These are phyloP conservation scores for Agaricus subrufescens DNA, from an alignment of 768 basidiomycete genomes.

Conservation along the genomic window DNA sequence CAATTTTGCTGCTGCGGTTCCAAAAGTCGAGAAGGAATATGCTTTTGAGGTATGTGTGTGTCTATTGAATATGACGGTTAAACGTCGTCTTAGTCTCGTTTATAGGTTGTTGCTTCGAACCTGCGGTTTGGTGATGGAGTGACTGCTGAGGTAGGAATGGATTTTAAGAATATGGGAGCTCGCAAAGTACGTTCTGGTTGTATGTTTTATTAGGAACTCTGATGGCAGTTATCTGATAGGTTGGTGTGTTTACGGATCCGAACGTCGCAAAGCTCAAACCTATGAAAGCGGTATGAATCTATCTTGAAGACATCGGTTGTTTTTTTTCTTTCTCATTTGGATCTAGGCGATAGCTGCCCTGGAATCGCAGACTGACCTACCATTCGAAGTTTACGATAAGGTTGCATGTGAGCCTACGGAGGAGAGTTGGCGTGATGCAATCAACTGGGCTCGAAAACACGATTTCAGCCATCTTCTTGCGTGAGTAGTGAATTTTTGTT, in stretches of 20 bases:
- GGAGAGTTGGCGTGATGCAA: conserved; percentile 82
- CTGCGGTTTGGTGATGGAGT: conserved; percentile 88
- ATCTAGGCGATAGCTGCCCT: conserved; percentile 70
- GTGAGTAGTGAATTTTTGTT: conserved; percentile 36
- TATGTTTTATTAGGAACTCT: not conserved
- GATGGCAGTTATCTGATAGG: conserved; percentile 36
- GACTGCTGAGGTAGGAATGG: conserved; percentile 88
- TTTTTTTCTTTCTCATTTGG: not conserved
- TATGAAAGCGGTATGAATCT: conserved; percentile 62
- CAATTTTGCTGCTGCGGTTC: conserved; percentile 74
- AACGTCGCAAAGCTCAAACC: conserved; percentile 77
- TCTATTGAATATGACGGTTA: not conserved
- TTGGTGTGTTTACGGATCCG: conserved; percentile 91
- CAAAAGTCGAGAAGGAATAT: conserved; percentile 75
- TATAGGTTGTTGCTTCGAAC: conserved; percentile 80
- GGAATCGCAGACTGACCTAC: conserved; percentile 70
- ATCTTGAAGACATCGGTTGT: not conserved
- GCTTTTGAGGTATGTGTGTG: conserved; percentile 69
- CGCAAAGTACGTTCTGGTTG: conserved; percentile 50
- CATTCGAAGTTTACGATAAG: conserved; percentile 77
- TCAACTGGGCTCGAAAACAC: conserved; percentile 78
- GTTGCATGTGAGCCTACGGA: conserved; percentile 92
- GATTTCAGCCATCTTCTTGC: conserved; percentile 93
- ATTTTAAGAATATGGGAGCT: conserved; percentile 90
- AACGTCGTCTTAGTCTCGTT: not conserved